Percentiles rank a stretch among this genome's conserved stretches.
Conservation (phyloP, 768 basidiomycete genomes). For the Leccinum arenicola region DNA sequence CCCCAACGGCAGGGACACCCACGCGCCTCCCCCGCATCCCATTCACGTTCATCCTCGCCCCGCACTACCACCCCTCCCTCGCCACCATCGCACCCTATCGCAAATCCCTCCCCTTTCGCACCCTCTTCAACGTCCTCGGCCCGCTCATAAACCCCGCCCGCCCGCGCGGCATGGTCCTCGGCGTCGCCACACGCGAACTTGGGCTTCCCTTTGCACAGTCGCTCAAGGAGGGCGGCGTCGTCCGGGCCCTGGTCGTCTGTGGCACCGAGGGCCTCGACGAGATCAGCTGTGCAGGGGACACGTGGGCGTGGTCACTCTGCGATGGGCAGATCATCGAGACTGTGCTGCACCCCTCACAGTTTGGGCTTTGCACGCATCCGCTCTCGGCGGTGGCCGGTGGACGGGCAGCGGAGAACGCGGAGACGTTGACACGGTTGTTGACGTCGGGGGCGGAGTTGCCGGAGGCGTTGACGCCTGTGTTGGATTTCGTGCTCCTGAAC, state of each 20-base stretch:
- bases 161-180: constrained; percentile 87
- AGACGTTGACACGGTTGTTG: constrained; percentile 64
- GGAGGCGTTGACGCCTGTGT: constrained; percentile 54
- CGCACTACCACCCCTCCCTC: constrained; percentile 88
- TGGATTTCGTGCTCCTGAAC: constrained; percentile 90
- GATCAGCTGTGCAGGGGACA: constrained; percentile 91
- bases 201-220: constrained; percentile 80
- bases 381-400: constrained; percentile 70
- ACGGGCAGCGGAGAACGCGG: constrained; percentile 77
- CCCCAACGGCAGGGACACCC: constrained; percentile 46
- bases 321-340: constrained; percentile 63
- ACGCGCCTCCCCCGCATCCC: constrained; percentile 60
- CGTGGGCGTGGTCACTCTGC: constrained; percentile 78
- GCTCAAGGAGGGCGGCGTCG: constrained; percentile 68
- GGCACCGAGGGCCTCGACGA: constrained; percentile 91
- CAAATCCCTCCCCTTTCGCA: constrained; percentile 86
- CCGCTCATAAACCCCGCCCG: constrained; percentile 90
- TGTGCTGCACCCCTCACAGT: constrained; percentile 65
- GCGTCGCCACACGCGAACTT: constrained; percentile 79
- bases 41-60: constrained; percentile 92
- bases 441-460: constrained; percentile 56
- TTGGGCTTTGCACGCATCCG: constrained; percentile 74
- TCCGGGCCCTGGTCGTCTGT: constrained; percentile 88
- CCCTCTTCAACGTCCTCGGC: constrained; percentile 94
- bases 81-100: constrained; percentile 81